phyloP scores from a whole-genome alignment of 2,329 filamentous ascomycete genomes.

The Xylaria sp. region DNA sequence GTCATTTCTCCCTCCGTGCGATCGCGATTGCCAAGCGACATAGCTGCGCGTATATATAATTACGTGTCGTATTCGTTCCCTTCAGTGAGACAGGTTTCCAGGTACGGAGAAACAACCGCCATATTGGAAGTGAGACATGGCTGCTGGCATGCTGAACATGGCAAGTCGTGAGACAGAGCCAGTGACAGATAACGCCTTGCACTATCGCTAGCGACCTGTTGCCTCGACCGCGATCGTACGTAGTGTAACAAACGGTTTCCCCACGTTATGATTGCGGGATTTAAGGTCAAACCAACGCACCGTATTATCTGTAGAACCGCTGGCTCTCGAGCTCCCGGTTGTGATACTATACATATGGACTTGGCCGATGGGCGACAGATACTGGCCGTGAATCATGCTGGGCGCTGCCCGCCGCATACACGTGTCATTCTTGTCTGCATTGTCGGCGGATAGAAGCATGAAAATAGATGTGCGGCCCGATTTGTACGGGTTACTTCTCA shows the following conservation, averaged over 20 bases:
- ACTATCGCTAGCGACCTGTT: not conserved
- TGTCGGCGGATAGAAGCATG: not conserved
- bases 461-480: slow-evolving; percentile 18
- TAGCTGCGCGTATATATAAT: not conserved
- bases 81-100: not conserved
- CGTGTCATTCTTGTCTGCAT: not conserved
- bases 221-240: not conserved
- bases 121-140: not conserved
- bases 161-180: not conserved
- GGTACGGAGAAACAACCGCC: not conserved
- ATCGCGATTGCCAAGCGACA: not conserved
- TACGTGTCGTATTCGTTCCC: not conserved
- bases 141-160: not conserved
- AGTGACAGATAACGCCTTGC: not conserved
- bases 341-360: not conserved
- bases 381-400: not conserved
- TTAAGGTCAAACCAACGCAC: not conserved
- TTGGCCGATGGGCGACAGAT: not conserved
- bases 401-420: not conserved
- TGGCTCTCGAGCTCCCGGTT: not conserved
- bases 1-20: not conserved
- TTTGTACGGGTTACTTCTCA: slow-evolving; percentile 10
- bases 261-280: not conserved
- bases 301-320: not conserved
- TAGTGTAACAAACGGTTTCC: slow-evolving; percentile 9